A percentile compares a stretch with the other conserved stretches of the same genome.
phyloP scores from a whole-genome alignment of 257 asterid genomes.

The Cordia subcordata region DNA sequence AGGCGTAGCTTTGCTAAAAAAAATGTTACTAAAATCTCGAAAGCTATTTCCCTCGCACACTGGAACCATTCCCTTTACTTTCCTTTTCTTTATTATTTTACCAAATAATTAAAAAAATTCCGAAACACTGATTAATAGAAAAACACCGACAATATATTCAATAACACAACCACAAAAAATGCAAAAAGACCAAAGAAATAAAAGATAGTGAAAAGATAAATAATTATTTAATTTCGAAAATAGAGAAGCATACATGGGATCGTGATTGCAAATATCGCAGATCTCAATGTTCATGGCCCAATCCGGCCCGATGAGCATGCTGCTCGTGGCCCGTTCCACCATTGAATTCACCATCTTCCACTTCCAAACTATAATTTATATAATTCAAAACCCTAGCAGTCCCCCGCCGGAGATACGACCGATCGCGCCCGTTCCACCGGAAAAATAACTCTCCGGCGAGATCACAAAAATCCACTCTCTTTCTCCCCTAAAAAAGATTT shows the following conservation, averaged over 20 bases:
- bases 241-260: conserved; percentile 69
- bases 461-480: not conserved
- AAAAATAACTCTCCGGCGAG: conserved; percentile 15
- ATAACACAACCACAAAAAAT: conserved; percentile 6
- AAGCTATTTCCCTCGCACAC: no score
- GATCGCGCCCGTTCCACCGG: conserved; percentile 16
- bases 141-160: no score
- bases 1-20: no score
- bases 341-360: conserved; percentile 74
- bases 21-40: no score
- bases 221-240: not conserved
- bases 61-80: no score
- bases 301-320: conserved; percentile 97
- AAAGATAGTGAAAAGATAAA: not conserved
- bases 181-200: not conserved
- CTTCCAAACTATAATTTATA: not conserved
- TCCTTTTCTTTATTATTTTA: no score
- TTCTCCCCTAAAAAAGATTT: not conserved
- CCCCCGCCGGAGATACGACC: conserved; percentile 2
- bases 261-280: conserved; percentile 94
- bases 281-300: conserved; percentile 99
- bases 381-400: not conserved
- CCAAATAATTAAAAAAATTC: no score
- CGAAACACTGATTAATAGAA: no score
- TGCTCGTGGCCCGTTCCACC: conserved; percentile 98